Percentiles rank a stretch among this genome's conserved stretches.
phyloP scores from a whole-genome alignment of 768 basidiomycete species.

The Austroboletus festivus region DNA sequence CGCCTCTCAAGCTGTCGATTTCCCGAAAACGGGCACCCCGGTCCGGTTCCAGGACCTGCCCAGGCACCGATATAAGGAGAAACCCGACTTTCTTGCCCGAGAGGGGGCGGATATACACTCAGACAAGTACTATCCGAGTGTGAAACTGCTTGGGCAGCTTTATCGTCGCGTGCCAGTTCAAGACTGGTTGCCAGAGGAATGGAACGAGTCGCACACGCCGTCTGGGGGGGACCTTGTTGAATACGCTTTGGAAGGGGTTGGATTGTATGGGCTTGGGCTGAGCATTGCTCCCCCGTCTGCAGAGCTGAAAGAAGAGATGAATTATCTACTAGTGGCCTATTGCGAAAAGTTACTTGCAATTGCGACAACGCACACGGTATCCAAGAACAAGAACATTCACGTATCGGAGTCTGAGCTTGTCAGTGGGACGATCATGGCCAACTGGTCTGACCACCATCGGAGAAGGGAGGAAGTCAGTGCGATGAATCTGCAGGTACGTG shows the following conservation, averaged over 20 bases:
- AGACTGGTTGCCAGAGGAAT: conserved; percentile 29
- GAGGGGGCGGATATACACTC: conserved; percentile 33
- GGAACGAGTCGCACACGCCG: conserved; percentile 17
- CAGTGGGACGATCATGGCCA: conserved; percentile 45
- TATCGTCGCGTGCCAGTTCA: conserved; percentile 43
- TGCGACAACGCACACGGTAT: conserved; percentile 35
- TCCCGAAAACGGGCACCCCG: conserved; percentile 43
- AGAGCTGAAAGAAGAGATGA: conserved; percentile 38
- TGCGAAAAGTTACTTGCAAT: conserved; percentile 33
- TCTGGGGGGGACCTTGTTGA: conserved; percentile 28
- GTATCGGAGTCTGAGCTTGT: conserved; percentile 43
- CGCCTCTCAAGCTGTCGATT: conserved; percentile 49
- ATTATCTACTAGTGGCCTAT: conserved; percentile 35
- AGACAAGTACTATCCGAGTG: conserved; percentile 37
- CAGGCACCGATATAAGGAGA: conserved; percentile 16
- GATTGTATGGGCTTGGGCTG: conserved; percentile 34
- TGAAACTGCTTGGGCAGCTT: conserved; percentile 41
- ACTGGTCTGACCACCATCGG: conserved; percentile 41
- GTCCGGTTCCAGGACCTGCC: conserved; percentile 38
- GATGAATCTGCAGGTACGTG: conserved; percentile 44
- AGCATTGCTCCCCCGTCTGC: conserved; percentile 18
- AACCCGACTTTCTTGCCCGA: conserved; percentile 45
- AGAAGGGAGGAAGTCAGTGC: conserved; percentile 38
- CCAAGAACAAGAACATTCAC: conserved; percentile 33
- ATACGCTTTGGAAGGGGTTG: conserved; percentile 21